Base-by-base conservation (phyloP, 2,329 filamentous ascomycete species). In the Alternaria brassicicola region DNA sequence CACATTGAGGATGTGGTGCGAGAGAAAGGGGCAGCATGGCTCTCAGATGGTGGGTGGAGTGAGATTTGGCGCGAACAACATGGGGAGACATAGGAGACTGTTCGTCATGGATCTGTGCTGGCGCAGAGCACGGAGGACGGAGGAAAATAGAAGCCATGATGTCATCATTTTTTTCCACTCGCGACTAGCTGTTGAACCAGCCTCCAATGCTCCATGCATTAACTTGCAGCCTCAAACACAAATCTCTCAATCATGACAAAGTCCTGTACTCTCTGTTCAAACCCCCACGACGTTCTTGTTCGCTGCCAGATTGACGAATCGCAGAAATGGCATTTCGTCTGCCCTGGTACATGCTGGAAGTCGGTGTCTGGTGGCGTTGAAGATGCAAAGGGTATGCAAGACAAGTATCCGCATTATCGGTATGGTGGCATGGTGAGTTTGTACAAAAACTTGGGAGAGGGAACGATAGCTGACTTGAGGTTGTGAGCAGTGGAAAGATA, bases 261-360 rank as follows among this genome's bases (percentile, higher is more conserved):
- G 63, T 63, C 73, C 8, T 81, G 79, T 64, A 77, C 78, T 3
- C 65, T 81, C 13, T 82, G 80, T 65, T 57, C 66, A 15, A 76
- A 64, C 1, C 70, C 73, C 1, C 72, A 76, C 9, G 67, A 74
- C 39, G 71, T 82, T 2, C 74, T 81, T 0, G 73, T 82, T 2
- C 78, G 79, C 46, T 81, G 79, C 64, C 78, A 79, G 57, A 78
- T 78, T 54, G 78, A 81, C 63, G 64, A 70, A 0, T 74, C 73
- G 2, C 61, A 55, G 4, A 73, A 66, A 56, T 81, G 80, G 80
- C 73, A 81, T 61, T 78, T 82, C 51, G 73, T 82, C 8, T 81
- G 80, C 58, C 76, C 79, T 0, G 78, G 78, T 4, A 61, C 67
- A 15, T 81, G 80, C 68, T 82, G 80, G 80, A 72, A 71, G 30